Percentiles rank a stretch among this genome's conserved stretches.
Evolutionary conservation across 73 alveolate genomes (phyloP).

Genomic region (Paraurostyla sp.): DNA sequence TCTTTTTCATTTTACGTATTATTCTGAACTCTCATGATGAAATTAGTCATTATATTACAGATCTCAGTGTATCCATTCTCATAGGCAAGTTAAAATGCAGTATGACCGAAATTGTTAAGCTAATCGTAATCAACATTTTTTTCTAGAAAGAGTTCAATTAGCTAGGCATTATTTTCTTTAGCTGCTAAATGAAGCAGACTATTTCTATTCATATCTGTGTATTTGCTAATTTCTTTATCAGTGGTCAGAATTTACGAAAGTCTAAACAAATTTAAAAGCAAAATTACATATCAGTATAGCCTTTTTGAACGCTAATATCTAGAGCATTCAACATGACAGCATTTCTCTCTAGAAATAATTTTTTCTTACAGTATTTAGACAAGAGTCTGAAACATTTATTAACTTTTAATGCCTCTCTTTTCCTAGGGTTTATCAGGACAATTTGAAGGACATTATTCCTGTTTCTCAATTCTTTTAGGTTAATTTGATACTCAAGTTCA

Average conservation of each 20-base stretch:
- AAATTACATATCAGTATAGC: background rate
- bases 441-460: background rate
- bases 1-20: no score
- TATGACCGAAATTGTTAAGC: background rate
- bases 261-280: background rate
- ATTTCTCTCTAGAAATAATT: background rate
- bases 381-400: conserved; percentile 7
- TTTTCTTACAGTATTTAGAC: background rate
- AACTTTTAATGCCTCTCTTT: background rate
- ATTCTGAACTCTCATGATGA: no score
- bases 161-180: background rate
- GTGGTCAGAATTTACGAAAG: background rate
- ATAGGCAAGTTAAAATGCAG: conserved; percentile 38
- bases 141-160: background rate
- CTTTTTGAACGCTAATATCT: background rate
- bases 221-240: background rate
- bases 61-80: conserved; percentile 29
- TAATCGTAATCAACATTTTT: background rate
- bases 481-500: background rate
- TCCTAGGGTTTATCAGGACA: background rate
- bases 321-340: background rate
- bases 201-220: background rate
- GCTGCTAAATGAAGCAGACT: conserved; percentile 9
- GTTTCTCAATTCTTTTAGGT: background rate
- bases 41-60: background rate